phyloP scores from a whole-genome alignment of 2,329 filamentous ascomycete genomes.

The Boeremia lycopersici region DNA sequence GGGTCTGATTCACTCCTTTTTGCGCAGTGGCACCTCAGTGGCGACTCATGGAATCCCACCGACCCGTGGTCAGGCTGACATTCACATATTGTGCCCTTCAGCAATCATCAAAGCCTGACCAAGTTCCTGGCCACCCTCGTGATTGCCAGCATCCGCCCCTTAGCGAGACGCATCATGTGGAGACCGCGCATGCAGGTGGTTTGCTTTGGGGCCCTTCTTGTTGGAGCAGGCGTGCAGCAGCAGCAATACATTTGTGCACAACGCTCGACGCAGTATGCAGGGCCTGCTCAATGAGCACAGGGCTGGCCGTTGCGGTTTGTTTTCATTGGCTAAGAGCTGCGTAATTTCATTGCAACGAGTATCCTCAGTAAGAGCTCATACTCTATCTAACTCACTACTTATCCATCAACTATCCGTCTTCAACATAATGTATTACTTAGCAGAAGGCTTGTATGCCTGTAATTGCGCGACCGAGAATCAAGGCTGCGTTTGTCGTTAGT shows the following conservation, averaged over 20 bases:
- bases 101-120: slow-evolving; percentile 16
- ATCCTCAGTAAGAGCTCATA: not conserved
- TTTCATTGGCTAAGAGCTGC: slow-evolving; percentile 2
- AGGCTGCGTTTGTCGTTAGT: slow-evolving; percentile 47
- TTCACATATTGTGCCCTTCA: slow-evolving; percentile 19
- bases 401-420: not conserved
- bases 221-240: slow-evolving; percentile 21
- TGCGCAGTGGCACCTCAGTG: slow-evolving; percentile 31
- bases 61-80: slow-evolving; percentile 33
- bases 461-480: slow-evolving; percentile 59
- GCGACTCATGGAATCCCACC: slow-evolving; percentile 38
- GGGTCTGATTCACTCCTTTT: slow-evolving; percentile 40
- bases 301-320: not conserved
- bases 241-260: slow-evolving; percentile 19
- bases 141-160: slow-evolving; percentile 9
- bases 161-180: slow-evolving; percentile 16
- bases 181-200: slow-evolving; percentile 22
- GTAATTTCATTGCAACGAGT: not conserved
- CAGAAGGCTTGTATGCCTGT: slow-evolving; percentile 80
- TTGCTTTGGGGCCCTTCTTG: slow-evolving; percentile 26
- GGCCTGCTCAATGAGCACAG: not conserved
- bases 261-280: slow-evolving; percentile 5
- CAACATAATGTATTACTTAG: slow-evolving; percentile 45
- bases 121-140: slow-evolving; percentile 22
- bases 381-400: not conserved